Evolutionary conservation across 257 asterid species (phyloP), one percentile per base, ranked within the genome.

Genomic region (Knoxia roxburghii): DNA sequence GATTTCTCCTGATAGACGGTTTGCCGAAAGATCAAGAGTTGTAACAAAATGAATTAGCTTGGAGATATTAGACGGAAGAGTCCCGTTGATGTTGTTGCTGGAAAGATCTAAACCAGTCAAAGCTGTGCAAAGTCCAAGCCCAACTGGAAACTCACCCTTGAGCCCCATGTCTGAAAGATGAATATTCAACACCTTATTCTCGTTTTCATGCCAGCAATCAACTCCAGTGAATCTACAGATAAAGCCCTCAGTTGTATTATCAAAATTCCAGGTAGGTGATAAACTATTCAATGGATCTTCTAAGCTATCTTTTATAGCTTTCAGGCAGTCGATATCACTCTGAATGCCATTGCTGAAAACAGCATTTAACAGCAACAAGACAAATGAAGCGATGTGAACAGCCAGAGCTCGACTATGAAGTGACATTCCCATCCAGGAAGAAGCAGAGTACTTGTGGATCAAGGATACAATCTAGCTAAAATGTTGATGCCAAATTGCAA

Each of bases 31-130:
- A 70, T 91, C 95, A 39, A 91, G 95, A 27, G 0, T 20, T 3
- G 82, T 78, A 69, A 85, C 69, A 27, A 3, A 84, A 2, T 11
- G 0, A 32, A 87, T 72, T 21, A 84, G 5, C 12, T 49, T 46
- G 50, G 95, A 84, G 75, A 91, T 79, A 71, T 89, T 37, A 45
- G 4, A 13, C 9, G 98, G 96, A 64, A 91, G 80, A 27, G 2
- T 50, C 29, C 98, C 98, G 26, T 33, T 33, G 40, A 91, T 64
- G 2, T 50, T 50, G 83, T 91, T 91, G 78, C 81, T 65, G 6
- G 96, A 91, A 70, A 91, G 89, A 75, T 91, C 95, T 58, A 91
- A 79, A 65, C 92, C 87, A 1, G 95, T 91, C 82, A 89, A 64
- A 58, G 98, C 77, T 24, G 78, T 7, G 69, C 98, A 91, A 15